Conservation (phyloP, 2,329 filamentous ascomycete species). For the Pseudogymnoascus verrucosus region DNA sequence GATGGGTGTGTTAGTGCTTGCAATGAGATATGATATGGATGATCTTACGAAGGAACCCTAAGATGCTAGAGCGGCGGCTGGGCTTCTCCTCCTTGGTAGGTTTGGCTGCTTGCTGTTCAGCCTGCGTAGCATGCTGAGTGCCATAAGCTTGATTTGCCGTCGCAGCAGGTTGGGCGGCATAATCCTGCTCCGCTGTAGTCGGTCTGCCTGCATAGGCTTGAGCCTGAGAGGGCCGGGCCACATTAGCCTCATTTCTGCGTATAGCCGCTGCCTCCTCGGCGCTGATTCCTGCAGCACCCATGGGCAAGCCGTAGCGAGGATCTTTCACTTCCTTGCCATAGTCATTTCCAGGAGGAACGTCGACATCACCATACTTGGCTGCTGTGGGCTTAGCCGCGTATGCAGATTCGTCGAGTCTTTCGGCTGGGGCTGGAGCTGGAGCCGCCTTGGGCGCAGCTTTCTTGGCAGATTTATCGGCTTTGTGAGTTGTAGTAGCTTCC, state of each 20-base stretch:
- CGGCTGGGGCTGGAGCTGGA: neutral
- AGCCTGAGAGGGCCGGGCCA: too few relatives aligned
- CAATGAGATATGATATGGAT: neutral
- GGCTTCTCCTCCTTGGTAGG: conserved; percentile 8
- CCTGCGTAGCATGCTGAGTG: conserved; percentile 13
- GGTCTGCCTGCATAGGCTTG: neutral
- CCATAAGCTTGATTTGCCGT: neutral
- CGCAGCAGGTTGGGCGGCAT: neutral
- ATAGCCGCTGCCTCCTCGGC: neutral
- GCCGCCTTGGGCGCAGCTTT: neutral
- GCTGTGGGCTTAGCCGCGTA: neutral
- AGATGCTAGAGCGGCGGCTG: conserved; percentile 16
- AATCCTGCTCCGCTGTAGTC: neutral
- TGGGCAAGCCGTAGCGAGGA: neutral
- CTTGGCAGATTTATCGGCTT: neutral
- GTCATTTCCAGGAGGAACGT: neutral
- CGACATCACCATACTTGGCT: neutral
- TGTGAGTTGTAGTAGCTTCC: neutral
- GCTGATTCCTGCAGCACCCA: neutral
- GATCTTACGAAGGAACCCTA: conserved; percentile 22
- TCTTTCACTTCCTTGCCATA: neutral
- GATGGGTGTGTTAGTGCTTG: conserved; percentile 8
- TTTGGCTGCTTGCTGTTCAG: conserved; percentile 15
- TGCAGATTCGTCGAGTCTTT: neutral
- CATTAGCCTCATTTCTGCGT: neutral